Percentiles rank a stretch among this genome's conserved stretches.
These are phyloP conservation scores for Epicoccum sorghinum DNA, from an alignment of 2,329 filamentous ascomycete species.

Conservation along the genomic window DNA sequence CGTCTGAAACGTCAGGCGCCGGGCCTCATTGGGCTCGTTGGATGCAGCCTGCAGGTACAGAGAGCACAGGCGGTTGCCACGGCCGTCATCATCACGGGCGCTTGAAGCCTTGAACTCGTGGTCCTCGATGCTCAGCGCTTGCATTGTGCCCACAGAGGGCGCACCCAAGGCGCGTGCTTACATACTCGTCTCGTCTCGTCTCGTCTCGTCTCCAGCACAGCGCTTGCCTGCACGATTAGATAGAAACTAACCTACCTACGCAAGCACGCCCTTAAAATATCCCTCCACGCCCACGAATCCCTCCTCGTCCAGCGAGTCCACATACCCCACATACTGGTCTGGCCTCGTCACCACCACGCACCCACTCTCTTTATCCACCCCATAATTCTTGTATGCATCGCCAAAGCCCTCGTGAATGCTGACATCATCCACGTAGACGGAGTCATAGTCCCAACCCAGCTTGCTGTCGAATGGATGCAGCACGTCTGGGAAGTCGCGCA, in stretches of 20 bases:
- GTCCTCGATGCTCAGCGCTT: background rate
- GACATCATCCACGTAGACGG: conserved; percentile 55
- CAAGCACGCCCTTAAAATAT: conserved; percentile 42
- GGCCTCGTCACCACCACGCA: conserved; percentile 67
- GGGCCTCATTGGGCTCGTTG: conserved; percentile 5
- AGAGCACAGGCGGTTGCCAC: conserved; percentile 1
- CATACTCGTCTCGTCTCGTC: no score
- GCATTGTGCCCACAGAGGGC: background rate
- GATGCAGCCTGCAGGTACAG: conserved; percentile 9
- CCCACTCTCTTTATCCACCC: conserved; percentile 61
- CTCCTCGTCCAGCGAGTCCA: conserved; percentile 48
- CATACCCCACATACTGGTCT: conserved; percentile 67
- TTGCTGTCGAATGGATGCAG: conserved; percentile 52
- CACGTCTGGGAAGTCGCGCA: conserved; percentile 52
- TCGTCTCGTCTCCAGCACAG: background rate
- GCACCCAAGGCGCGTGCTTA: no score
- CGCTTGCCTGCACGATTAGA: no score
- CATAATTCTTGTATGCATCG: conserved; percentile 62
- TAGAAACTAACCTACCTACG: background rate
- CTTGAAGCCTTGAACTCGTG: background rate
- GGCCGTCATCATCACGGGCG: background rate
- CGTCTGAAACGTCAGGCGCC: conserved; percentile 7
- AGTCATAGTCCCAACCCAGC: conserved; percentile 50
- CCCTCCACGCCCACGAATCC: conserved; percentile 36
- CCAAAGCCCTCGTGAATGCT: conserved; percentile 53